Base-by-base conservation (phyloP, 768 basidiomycete genomes). In the Tylopilus subfusipes region DNA sequence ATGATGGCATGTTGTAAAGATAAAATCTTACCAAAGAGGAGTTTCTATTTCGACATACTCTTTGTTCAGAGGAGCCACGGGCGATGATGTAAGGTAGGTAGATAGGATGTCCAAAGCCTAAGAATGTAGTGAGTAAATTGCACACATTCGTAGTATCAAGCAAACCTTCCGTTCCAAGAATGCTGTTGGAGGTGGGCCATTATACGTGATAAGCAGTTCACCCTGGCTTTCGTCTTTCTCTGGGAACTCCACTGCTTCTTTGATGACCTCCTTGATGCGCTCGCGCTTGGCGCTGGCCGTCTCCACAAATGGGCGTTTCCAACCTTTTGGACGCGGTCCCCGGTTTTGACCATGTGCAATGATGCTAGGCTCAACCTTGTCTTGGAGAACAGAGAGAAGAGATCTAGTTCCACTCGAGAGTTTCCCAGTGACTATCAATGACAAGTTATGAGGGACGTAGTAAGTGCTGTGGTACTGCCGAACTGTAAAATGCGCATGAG, bases 211-310 rank as follows among this genome's bases (percentile, higher is more conserved):
- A 19, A 80, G 72, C 8, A 98, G 65, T 74, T 98, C 94, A 33
- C 97, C 96, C 63, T 93, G 82, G 76, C 88, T 90, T 75, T 98
- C 96, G 63, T 98, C 95, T 69, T 92, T 85, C 73, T 98, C 97
- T 12, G 97, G 96, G 65, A 99, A 99, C 64, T 95, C 91, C 18
- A 98, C 84, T 0, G 78, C 75, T 56, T 88, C 81, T 55, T 78
- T 83, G 40, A 76, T 68, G 4, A 84, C 81, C 42, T 75, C 61
- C 33, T 76, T 65, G 19, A 90, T 80, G 8, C 78, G 77, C 34
- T 73, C 74, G 22, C 84, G 75, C n/a, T 71, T 69, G 7, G 87
- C 84, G 58, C 89, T 94, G 11, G 82, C 60, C 0, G 94, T 94
- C 74, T 98, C 94, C 31, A 98, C 62, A 66, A 98, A 98, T 6